Conservation (phyloP, 768 basidiomycete species). For the Xerocomellus chrysenteron region DNA sequence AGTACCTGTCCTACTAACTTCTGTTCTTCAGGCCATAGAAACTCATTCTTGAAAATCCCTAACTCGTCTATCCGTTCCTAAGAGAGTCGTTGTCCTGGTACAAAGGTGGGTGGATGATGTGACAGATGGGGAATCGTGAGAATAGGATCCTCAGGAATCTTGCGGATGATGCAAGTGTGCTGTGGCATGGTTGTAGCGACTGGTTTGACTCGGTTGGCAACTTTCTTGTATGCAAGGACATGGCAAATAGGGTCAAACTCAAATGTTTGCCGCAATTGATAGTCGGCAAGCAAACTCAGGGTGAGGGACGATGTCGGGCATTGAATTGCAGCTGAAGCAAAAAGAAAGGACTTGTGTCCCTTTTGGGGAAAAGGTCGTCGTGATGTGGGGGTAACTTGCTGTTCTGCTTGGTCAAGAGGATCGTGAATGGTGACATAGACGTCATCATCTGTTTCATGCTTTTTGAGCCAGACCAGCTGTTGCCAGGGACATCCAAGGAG, state of each 20-base stretch:
- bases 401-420: background rate
- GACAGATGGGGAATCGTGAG: constrained; percentile 12
- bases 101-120: background rate
- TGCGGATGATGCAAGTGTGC: constrained; percentile 30
- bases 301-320: background rate
- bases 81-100: background rate
- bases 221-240: constrained; percentile 33
- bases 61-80: background rate
- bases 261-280: background rate
- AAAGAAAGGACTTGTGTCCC: background rate
- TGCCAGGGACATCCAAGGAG: constrained; percentile 26
- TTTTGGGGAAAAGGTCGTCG: background rate
- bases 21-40: constrained; percentile 3
- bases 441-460: constrained; percentile 1
- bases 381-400: background rate
- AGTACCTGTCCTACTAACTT: constrained; percentile 19
- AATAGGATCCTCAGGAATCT: constrained; percentile 35
- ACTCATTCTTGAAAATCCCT: background rate
- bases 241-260: background rate
- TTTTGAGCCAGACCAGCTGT: constrained; percentile 7
- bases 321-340: background rate
- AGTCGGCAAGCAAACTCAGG: background rate
- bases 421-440: background rate
- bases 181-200: constrained; percentile 29
- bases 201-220: constrained; percentile 32